These are phyloP conservation scores for Aspergillus sergii DNA, from an alignment of 2,329 filamentous ascomycete species.

Conservation along the genomic window DNA sequence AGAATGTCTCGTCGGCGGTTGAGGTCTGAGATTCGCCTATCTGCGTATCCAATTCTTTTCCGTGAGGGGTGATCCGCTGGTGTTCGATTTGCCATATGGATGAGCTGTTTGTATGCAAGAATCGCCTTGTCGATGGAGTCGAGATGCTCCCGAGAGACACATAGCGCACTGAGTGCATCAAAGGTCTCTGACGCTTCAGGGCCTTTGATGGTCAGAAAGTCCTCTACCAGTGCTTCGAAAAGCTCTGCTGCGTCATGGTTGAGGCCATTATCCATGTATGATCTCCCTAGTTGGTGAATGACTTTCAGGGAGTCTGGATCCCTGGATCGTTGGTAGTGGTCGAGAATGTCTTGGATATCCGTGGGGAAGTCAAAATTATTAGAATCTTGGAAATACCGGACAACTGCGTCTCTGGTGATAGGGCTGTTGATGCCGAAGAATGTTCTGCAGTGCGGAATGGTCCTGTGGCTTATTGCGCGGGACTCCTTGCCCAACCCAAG, in stretches of 20 bases:
- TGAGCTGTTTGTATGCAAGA: slow-evolving; percentile 31
- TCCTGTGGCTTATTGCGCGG: slow-evolving; percentile 24
- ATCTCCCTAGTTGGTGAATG: slow-evolving; percentile 29
- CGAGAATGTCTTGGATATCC: slow-evolving; percentile 30
- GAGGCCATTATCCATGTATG: slow-evolving; percentile 33
- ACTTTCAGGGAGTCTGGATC: slow-evolving; percentile 29
- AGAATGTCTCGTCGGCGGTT: slow-evolving; percentile 29
- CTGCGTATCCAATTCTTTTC: slow-evolving; percentile 29
- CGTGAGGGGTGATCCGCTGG: slow-evolving; percentile 29
- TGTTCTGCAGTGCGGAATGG: slow-evolving; percentile 30
- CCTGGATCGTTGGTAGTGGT: slow-evolving; percentile 29
- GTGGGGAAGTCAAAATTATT: slow-evolving; percentile 33
- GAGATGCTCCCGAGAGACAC: slow-evolving; percentile 31
- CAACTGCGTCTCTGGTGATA: slow-evolving; percentile 28
- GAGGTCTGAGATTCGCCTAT: slow-evolving; percentile 31
- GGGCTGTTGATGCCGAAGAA: slow-evolving; percentile 28
- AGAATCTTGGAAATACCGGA: slow-evolving; percentile 29
- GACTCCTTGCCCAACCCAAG: slow-evolving; percentile 32
- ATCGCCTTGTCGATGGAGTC: slow-evolving; percentile 33
- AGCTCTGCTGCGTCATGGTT: slow-evolving; percentile 31
- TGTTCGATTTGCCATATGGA: slow-evolving; percentile 28
- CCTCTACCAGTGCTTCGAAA: slow-evolving; percentile 31
- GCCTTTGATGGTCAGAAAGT: slow-evolving; percentile 28
- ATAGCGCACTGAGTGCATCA: slow-evolving; percentile 33
- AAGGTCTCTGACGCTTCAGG: slow-evolving; percentile 31